A percentile compares a stretch with the other conserved stretches of the same genome.
These are phyloP conservation scores for Ogataea pini DNA, from an alignment of 805 yeast genomes.

Conservation along the genomic window DNA sequence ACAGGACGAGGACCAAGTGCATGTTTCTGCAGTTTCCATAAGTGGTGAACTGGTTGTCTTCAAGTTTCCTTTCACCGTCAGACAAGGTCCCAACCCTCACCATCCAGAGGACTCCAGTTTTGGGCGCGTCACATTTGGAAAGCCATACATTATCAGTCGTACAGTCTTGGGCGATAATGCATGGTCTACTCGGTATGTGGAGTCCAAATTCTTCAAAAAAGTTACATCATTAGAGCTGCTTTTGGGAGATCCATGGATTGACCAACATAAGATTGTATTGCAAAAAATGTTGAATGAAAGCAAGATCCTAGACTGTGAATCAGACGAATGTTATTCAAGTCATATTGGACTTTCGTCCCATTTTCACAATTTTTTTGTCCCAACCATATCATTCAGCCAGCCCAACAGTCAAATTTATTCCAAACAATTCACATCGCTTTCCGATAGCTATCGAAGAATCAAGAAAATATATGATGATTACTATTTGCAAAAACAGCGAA, in stretches of 20 bases:
- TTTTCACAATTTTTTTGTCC: constrained; percentile 32
- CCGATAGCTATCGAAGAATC: constrained; percentile 32
- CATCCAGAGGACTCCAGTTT: constrained; percentile 6
- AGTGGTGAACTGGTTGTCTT: constrained; percentile 43
- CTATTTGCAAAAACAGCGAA: constrained; percentile 27
- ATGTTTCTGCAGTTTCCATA: constrained; percentile 46
- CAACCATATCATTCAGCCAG: constrained; percentile 25
- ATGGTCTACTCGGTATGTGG: constrained; percentile 53
- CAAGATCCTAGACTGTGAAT: constrained; percentile 37
- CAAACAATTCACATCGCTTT: constrained; percentile 22
- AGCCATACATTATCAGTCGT: constrained; percentile 33
- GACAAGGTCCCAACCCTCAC: constrained; percentile 14
- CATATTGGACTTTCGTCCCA: constrained; percentile 41
- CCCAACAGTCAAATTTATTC: constrained; percentile 10
- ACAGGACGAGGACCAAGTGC: constrained; percentile 26
- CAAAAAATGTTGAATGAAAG: constrained; percentile 43
- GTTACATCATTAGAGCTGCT: constrained; percentile 50
- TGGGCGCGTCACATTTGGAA: constrained; percentile 35
- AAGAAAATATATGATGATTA: constrained; percentile 33
- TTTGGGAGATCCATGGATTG: constrained; percentile 45
- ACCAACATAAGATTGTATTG: constrained; percentile 33
- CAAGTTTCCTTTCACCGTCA: constrained; percentile 30
- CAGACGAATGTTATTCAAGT: constrained; percentile 43
- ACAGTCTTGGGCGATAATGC: constrained; percentile 46
- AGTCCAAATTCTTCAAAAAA: constrained; percentile 43